A percentile compares a stretch with the other conserved stretches of the same genome.
These are phyloP conservation scores for Suillus sp. DNA, from an alignment of 768 basidiomycete species.

Conservation along the genomic window DNA sequence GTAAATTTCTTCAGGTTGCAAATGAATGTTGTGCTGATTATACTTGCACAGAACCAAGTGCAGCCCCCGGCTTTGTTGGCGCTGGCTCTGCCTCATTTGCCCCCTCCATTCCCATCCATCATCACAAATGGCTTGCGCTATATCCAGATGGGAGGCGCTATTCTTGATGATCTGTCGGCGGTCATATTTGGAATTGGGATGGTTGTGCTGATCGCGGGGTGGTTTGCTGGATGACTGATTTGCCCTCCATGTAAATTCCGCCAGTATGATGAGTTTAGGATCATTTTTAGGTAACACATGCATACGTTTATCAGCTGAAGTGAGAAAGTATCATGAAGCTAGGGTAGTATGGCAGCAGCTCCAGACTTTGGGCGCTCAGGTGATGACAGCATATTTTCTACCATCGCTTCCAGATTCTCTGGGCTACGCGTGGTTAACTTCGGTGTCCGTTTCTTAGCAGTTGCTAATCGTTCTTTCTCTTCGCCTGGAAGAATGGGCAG, in stretches of 20 bases:
- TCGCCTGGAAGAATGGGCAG: conserved; percentile 52
- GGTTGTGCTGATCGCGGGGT: conserved; percentile 55
- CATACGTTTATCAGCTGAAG: neutral
- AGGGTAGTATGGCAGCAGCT: conserved; percentile 43
- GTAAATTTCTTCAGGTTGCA: conserved; percentile 43
- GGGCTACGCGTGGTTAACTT: conserved; percentile 15
- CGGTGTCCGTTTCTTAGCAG: conserved; percentile 21
- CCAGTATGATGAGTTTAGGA: conserved; percentile 10
- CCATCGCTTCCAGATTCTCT: conserved; percentile 27
- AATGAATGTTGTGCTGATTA: conserved; percentile 15
- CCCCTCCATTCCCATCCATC: conserved; percentile 61
- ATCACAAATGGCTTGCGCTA: conserved; percentile 68
- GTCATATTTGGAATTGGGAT: conserved; percentile 74
- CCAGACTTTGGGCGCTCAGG: conserved; percentile 38
- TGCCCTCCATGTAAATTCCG: neutral
- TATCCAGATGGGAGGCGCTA: conserved; percentile 62
- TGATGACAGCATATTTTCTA: conserved; percentile 33
- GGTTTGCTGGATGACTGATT: conserved; percentile 33
- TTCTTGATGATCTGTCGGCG: conserved; percentile 73
- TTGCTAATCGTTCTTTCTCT: conserved; percentile 31
- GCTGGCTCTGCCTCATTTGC: conserved; percentile 64
- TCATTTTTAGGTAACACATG: conserved; percentile 11
- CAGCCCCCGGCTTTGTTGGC: conserved; percentile 62
- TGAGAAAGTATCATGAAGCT: conserved; percentile 10
- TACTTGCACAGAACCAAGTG: conserved; percentile 49